A percentile compares a stretch with the other conserved stretches of the same genome.
phyloP scores from a whole-genome alignment of 768 basidiomycete genomes.

The Kwoniella botswanensis region DNA sequence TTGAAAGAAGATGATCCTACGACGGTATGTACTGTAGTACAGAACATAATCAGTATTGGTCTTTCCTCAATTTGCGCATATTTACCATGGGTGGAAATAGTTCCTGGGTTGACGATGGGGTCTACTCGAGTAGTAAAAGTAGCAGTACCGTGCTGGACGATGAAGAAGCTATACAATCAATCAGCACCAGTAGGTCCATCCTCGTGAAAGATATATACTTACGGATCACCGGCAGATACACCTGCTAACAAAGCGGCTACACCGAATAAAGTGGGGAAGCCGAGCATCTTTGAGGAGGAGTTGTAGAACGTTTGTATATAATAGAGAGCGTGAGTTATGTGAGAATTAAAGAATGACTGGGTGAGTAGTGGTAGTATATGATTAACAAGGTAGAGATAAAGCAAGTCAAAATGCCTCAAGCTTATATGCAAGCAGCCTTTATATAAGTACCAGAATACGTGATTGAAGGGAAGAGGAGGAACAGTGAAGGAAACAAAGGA shows the following conservation, averaged over 20 bases:
- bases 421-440: not conserved
- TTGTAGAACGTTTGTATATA: not conserved
- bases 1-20: constrained; percentile 18
- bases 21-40: constrained; percentile 14
- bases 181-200: not conserved
- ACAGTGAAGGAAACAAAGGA: not conserved
- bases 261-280: not conserved
- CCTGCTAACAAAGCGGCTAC: constrained; percentile 8
- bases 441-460: not conserved
- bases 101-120: constrained; percentile 19
- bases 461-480: not conserved
- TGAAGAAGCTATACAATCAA: constrained; percentile 10
- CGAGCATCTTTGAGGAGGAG: not conserved
- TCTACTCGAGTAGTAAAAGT: constrained; percentile 22
- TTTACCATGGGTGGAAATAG: constrained; percentile 17
- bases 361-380: not conserved
- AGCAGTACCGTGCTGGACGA: constrained; percentile 19
- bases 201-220: not conserved
- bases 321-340: not conserved
- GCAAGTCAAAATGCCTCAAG: constrained; percentile 11
- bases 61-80: not conserved
- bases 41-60: not conserved
- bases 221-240: constrained; percentile 14
- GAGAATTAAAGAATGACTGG: not conserved
- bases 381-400: not conserved